Base-by-base conservation (phyloP, 2,329 filamentous ascomycete genomes). In the Colletotrichum costaricense region DNA sequence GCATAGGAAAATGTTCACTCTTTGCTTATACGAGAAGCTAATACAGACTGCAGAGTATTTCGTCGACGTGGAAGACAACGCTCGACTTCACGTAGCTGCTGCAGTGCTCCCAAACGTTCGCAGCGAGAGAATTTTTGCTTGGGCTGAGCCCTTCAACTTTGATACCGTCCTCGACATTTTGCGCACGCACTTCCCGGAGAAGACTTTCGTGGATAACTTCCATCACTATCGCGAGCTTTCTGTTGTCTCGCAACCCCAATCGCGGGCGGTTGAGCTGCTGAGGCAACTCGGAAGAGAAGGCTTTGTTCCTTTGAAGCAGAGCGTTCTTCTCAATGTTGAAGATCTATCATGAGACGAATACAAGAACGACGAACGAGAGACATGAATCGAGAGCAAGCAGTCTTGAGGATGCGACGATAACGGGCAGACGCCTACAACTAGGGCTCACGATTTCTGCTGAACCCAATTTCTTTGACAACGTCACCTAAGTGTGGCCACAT, bases 51-150 rank as follows among this genome's bases (percentile, higher is more conserved):
- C 30, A 89, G 85, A 82, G 77, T 82, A 85, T 77, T 85, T 80
- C 76, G 80, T 88, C 35, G 81, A 88, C 74, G 84, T 88, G 0
- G 80, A 85, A 16, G 89, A 91, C 64, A 78, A 77, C 3, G 89
- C 88, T 0, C 80, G 85, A 0, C 78, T 92, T 0, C 89, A 91
- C 54, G 81, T 91, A 3, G 85, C 87, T 2, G 89, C 86, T 0
- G 80, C 88, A 7, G 80, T 89, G 0, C 81, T 88, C 28, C 80
- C 82, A 0, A 80, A 82, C 0, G 83, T 90, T 0, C 72, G 79
- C 1, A 83, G 83, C 0, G 85, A 91, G 74, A 84, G 90, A 1
- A 78, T 92, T 8, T 89, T 91, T 76, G 89, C 82, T 1, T 89
- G 87, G 70, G 88, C 86, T 0, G 80, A 83, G 1, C 83, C 83